Conservation (phyloP, 768 basidiomycete genomes). For the Piloderma croceum region DNA sequence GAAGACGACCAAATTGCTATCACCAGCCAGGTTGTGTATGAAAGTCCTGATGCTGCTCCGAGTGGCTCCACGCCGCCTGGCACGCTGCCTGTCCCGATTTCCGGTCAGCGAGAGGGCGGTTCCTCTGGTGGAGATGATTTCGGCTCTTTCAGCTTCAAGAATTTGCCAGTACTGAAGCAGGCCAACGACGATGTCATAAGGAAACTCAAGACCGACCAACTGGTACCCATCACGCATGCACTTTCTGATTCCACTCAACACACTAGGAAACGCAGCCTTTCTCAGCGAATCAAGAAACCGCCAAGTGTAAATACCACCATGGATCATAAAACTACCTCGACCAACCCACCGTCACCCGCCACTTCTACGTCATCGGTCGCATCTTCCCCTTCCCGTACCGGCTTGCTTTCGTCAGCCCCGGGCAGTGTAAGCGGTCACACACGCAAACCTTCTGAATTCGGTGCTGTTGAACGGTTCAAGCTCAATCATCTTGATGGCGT, state of each 20-base stretch:
- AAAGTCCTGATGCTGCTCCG: conserved; percentile 33
- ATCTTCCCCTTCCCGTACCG: conserved; percentile 80
- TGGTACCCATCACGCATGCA: conserved; percentile 70
- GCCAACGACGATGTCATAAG: conserved; percentile 98
- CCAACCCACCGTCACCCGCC: conserved; percentile 87
- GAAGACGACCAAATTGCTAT: conserved; percentile 72
- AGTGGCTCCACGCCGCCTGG: conserved; percentile 38
- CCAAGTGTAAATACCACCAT: conserved; percentile 68
- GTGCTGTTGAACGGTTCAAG: conserved; percentile 86
- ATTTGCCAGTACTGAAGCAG: conserved; percentile 91
- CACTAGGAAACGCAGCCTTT: conserved; percentile 73
- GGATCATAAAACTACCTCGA: conserved; percentile 54
- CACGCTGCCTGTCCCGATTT: conserved; percentile 37
- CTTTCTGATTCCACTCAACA: conserved; percentile 60
- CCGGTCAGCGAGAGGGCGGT: conserved; percentile 32
- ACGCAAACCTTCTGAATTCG: conserved; percentile 87
- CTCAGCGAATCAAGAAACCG: conserved; percentile 75
- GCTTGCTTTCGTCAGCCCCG: conserved; percentile 66
- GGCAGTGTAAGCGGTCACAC: conserved; percentile 55
- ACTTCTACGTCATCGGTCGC: conserved; percentile 89
- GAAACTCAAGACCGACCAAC: conserved; percentile 88
- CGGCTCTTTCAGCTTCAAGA: conserved; percentile 98
- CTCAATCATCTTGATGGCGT: conserved; percentile 71
- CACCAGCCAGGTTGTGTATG: conserved; percentile 42
- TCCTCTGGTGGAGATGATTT: conserved; percentile 83